Evolutionary conservation across 2,329 filamentous ascomycete species (phyloP).

Genomic region (Botryotinia globosa): DNA sequence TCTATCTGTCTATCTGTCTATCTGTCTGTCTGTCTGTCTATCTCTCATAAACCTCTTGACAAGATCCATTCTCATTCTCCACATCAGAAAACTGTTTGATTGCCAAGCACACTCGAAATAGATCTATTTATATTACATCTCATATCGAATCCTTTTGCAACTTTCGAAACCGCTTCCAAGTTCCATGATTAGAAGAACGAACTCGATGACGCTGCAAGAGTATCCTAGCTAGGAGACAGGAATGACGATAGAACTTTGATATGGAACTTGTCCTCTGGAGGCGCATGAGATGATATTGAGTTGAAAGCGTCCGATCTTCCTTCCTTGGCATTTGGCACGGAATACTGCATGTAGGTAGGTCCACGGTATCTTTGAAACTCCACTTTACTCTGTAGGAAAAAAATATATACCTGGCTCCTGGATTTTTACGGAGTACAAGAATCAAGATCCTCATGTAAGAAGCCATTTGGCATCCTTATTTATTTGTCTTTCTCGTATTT

Average conservation of each 20-base stretch:
- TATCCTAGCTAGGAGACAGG: neutral
- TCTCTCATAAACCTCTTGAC: neutral
- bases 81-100: neutral
- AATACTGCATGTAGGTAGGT: neutral
- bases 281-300: neutral
- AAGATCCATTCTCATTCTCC: neutral
- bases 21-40: too few relatives aligned
- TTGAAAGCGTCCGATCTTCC: neutral
- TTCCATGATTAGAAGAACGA: neutral
- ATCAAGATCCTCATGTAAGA: neutral
- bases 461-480: neutral
- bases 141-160: neutral
- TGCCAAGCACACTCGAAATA: neutral
- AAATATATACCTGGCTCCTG: neutral
- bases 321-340: neutral
- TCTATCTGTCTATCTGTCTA: too few relatives aligned
- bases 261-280: neutral
- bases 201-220: neutral
- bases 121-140: neutral
- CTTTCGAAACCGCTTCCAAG: neutral
- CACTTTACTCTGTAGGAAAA: neutral
- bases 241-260: conserved; percentile 1
- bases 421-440: neutral
- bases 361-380: neutral
- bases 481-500: neutral